Base-by-base conservation (phyloP, 2,329 filamentous ascomycete species). In the Elsinoe arachidis region DNA sequence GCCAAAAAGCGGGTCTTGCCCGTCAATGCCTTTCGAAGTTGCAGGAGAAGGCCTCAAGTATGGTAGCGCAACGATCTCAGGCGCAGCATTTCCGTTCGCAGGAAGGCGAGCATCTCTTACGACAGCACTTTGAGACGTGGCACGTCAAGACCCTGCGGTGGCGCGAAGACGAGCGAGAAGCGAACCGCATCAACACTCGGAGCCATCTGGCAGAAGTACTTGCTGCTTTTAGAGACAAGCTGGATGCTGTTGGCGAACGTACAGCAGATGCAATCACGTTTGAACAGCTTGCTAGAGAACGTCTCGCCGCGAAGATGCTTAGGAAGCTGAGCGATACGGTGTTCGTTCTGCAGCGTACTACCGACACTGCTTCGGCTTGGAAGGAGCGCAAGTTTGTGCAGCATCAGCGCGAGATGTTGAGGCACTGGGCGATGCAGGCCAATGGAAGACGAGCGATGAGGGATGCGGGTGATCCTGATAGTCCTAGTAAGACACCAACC, bases 241-340 rank as follows among this genome's bases (percentile, higher is more conserved):
- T 64, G 2, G 56, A 69, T 11, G 64, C 69, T 4, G 14, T 65
- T 5, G 37, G 21, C 6, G 61, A n/a, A 49, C 33, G 19, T 23
- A n/a, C 15, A 15, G 54, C 34, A 14, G 15, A 49, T 11, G 54
- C 54, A 26, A 10, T 9, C 17, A 35, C 62, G 0, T 61, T 73
- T 56, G 66, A 72, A 2, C 55, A 73, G 21, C 73, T 76, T 63
- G 80, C 80, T 11, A 59, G 70, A 2, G 68, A 76, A 3, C 73
- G 78, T 11, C 69, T 56, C 6, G 51, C 56, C 3, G 26, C 19
- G 5, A 58, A 56, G 34, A 58, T 49, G 33, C 69, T 84, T 58
- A 80, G 79, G 64, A 80, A 76, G 63, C 69, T 84, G n/a, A 80
- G 79, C 55, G 78, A 82, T 68, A 76, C 76, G 6, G 70, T 80